Evolutionary conservation across 2,329 filamentous ascomycete genomes (phyloP).

Genomic region (Penicillium capsulatum): DNA sequence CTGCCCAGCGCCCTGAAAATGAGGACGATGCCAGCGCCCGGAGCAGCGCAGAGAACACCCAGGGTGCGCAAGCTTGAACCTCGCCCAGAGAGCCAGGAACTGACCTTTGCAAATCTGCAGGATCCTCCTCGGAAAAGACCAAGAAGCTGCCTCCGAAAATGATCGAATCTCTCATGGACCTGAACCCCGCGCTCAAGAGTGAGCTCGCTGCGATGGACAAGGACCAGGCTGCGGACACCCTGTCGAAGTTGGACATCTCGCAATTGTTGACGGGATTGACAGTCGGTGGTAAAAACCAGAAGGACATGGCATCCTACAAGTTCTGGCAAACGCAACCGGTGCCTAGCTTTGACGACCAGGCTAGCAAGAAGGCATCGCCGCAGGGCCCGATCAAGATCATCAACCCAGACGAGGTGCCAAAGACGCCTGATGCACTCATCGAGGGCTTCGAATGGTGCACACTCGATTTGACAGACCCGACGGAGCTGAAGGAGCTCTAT

Average conservation of each 20-base stretch:
- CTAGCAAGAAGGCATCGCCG: constrained; percentile 46
- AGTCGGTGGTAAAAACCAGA: constrained; percentile 77
- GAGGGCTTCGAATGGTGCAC: constrained; percentile 92
- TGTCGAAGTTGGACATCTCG: constrained; percentile 48
- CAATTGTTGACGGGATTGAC: constrained; percentile 55
- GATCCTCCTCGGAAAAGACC: constrained; percentile 23
- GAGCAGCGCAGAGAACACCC: constrained; percentile 6
- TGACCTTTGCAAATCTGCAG: constrained; percentile 22
- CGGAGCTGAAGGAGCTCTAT: constrained; percentile 81
- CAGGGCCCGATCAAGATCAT: constrained; percentile 84
- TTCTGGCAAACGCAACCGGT: constrained; percentile 99
- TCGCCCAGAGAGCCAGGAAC: constrained; percentile 6
- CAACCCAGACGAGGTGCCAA: constrained; percentile 71
- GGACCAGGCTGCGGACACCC: constrained; percentile 51
- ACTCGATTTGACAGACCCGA: constrained; percentile 74
- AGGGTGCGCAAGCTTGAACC: constrained; percentile 5
- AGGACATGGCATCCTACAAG: constrained; percentile 96
- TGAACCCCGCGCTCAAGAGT: constrained; percentile 61
- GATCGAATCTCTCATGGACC: constrained; percentile 41
- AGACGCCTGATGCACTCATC: constrained; percentile 69
- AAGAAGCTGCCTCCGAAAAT: constrained; percentile 35
- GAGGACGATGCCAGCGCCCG: constrained; percentile 1
- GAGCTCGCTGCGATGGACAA: constrained; percentile 69
- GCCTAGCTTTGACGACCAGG: constrained; percentile 66
- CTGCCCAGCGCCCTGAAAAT: constrained; percentile 20